Percentiles rank a stretch among this genome's conserved stretches.
phyloP scores from a whole-genome alignment of 108 stramenopile species.

The Stephanodiscus minutulus region DNA sequence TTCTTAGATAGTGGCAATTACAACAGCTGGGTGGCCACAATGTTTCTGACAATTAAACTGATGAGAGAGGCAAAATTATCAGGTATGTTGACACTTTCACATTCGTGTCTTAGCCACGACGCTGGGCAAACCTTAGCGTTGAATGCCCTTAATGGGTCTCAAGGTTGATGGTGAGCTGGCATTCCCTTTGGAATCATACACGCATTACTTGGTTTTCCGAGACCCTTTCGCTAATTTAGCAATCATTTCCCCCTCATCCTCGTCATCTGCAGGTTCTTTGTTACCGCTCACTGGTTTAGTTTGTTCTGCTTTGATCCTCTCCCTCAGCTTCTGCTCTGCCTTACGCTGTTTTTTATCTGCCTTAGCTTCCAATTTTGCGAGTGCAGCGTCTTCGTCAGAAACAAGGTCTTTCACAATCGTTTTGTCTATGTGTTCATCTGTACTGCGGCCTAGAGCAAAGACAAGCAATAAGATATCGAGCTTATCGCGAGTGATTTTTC shows the following conservation, averaged over 20 bases:
- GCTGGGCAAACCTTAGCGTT: too few relatives aligned
- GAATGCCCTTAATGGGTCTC: too few relatives aligned
- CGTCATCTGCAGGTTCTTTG: conserved; percentile 27
- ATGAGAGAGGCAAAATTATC: too few relatives aligned
- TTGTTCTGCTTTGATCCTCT: conserved; percentile 46
- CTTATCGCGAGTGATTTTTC: neutral
- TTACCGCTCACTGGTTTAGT: conserved; percentile 22
- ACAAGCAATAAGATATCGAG: neutral
- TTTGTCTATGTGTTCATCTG: conserved; percentile 51
- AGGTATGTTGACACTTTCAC: too few relatives aligned
- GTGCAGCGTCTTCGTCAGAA: conserved; percentile 45
- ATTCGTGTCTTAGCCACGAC: too few relatives aligned
- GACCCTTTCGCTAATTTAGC: conserved; percentile 39
- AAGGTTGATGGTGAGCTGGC: too few relatives aligned
- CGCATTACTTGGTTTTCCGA: conserved; percentile 28
- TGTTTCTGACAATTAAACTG: too few relatives aligned
- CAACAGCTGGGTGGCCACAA: too few relatives aligned
- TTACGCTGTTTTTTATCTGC: conserved; percentile 47
- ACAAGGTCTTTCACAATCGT: conserved; percentile 46
- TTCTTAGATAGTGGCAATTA: too few relatives aligned
- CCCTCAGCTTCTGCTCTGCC: conserved; percentile 41
- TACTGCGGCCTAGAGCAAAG: conserved; percentile 29
- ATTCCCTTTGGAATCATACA: too few relatives aligned
- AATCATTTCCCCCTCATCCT: conserved; percentile 39
- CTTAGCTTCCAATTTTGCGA: conserved; percentile 42